phyloP scores from a whole-genome alignment of 768 basidiomycete genomes.

The Tubosaeta brunneosetosa region DNA sequence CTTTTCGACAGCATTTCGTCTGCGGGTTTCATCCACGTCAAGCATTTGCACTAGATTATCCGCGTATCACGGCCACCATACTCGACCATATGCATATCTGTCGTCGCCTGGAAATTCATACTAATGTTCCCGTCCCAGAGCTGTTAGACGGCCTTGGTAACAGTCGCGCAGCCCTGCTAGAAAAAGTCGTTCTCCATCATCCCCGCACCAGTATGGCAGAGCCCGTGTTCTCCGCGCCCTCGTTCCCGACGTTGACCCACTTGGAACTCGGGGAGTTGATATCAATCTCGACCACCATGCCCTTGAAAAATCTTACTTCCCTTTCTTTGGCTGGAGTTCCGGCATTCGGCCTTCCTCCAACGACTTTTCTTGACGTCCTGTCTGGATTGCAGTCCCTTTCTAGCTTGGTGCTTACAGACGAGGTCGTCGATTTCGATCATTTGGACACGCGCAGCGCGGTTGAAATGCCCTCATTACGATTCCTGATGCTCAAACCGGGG shows the following conservation, averaged over 20 bases:
- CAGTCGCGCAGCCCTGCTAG: constrained; percentile 21
- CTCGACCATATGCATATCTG: constrained; percentile 25
- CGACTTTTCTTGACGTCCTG: constrained; percentile 20
- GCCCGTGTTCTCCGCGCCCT: constrained; percentile 13
- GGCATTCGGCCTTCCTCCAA: constrained; percentile 17
- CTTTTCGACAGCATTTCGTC: constrained; percentile 21
- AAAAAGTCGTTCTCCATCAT: constrained; percentile 25
- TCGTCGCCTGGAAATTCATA: constrained; percentile 24
- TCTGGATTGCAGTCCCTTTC: constrained; percentile 20
- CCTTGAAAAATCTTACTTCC: constrained; percentile 15
- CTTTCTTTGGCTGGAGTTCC: constrained; percentile 25
- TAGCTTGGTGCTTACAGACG: constrained; percentile 22
- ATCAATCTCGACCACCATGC: constrained; percentile 16
- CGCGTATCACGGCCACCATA: constrained; percentile 21
- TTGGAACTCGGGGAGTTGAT: constrained; percentile 21
- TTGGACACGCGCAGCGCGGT: constrained; percentile 5
- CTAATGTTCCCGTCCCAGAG: constrained; percentile 21
- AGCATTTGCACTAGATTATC: constrained; percentile 18
- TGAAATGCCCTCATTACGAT: constrained; percentile 18
- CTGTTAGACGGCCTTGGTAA: constrained; percentile 20
- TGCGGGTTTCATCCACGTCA: constrained; percentile 19
- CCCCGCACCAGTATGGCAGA: constrained; percentile 10
- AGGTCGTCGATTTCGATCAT: constrained; percentile 26
- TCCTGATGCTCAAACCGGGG: constrained; percentile 21
- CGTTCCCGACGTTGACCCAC: constrained; percentile 19